These are phyloP conservation scores for Pseudonectria foliicola DNA, from an alignment of 2,329 filamentous ascomycete genomes.

Conservation along the genomic window DNA sequence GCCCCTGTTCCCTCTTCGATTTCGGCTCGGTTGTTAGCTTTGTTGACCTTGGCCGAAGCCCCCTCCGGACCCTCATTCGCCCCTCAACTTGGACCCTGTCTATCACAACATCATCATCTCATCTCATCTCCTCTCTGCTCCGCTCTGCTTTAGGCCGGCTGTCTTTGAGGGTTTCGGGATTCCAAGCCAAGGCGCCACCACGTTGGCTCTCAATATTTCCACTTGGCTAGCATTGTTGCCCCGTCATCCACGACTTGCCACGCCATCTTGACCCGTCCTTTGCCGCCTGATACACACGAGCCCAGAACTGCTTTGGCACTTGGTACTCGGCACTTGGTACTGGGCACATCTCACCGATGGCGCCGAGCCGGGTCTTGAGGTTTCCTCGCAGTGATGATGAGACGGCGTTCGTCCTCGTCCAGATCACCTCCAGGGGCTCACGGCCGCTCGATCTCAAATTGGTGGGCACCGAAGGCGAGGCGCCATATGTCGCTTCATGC, in stretches of 20 bases:
- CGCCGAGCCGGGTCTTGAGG: constrained; percentile 40
- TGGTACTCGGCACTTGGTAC: constrained; percentile 1
- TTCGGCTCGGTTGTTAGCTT: too few species aligned
- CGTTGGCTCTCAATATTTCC: not conserved
- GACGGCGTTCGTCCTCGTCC: constrained; percentile 51
- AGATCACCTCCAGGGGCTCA: constrained; percentile 44
- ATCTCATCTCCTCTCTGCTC: constrained; percentile 4
- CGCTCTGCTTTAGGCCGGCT: constrained; percentile 12
- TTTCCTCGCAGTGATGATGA: constrained; percentile 49
- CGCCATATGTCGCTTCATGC: constrained; percentile 52
- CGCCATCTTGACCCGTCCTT: constrained; percentile 9
- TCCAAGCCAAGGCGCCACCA: too few species aligned
- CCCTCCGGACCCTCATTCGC: not conserved
- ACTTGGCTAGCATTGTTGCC: constrained; percentile 8
- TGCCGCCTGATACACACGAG: constrained; percentile 5
- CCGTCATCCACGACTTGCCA: constrained; percentile 10
- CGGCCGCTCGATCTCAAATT: constrained; percentile 58
- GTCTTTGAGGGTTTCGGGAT: too few species aligned
- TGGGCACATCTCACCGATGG: constrained; percentile 20
- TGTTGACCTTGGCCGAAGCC: too few species aligned
- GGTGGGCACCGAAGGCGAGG: constrained; percentile 60
- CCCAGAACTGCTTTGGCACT: constrained; percentile 4
- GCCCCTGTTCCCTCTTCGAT: too few species aligned
- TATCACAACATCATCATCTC: constrained; percentile 12
- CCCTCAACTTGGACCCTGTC: constrained; percentile 2